Percentiles rank a stretch among this genome's conserved stretches.
phyloP scores from a whole-genome alignment of 768 basidiomycete genomes.

The Dioszegia hungarica region DNA sequence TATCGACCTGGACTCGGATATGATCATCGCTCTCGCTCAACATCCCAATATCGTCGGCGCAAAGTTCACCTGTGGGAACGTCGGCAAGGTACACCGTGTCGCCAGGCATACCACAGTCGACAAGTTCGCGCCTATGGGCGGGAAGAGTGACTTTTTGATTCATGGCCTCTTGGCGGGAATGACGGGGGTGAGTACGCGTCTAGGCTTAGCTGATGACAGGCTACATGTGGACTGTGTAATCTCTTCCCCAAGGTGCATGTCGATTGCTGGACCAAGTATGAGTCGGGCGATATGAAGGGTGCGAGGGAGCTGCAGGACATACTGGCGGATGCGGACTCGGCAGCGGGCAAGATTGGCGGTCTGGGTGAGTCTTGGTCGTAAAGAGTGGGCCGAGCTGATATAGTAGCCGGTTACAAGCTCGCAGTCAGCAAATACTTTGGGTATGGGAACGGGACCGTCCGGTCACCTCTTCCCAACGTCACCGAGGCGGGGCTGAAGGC shows the following conservation, averaged over 20 bases:
- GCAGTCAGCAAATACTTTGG: slow-evolving; percentile 25
- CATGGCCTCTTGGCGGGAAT: slow-evolving; percentile 18
- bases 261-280: slow-evolving; percentile 15
- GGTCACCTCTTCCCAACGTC: slow-evolving; percentile 12
- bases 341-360: slow-evolving; percentile 21
- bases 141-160: slow-evolving; percentile 16
- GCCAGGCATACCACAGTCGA: slow-evolving; percentile 7
- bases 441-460: slow-evolving; percentile 18
- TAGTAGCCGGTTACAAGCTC: slow-evolving; percentile 14
- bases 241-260: slow-evolving; percentile 23
- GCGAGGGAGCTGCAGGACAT: slow-evolving; percentile 23
- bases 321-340: slow-evolving; percentile 18
- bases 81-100: slow-evolving; percentile 39
- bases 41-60: slow-evolving; percentile 50
- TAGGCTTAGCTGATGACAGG: slow-evolving; percentile 14
- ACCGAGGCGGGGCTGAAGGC: not conserved
- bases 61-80: slow-evolving; percentile 50
- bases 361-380: slow-evolving; percentile 14
- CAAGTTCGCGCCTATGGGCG: slow-evolving; percentile 9
- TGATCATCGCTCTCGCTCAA: slow-evolving; percentile 41
- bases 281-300: slow-evolving; percentile 13
- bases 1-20: slow-evolving; percentile 45
- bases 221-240: slow-evolving; percentile 9
- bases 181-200: not conserved
- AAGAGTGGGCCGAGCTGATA: not conserved